Conservation (phyloP, 306 rosid genomes). For the Gastrolobium villosum region DNA sequence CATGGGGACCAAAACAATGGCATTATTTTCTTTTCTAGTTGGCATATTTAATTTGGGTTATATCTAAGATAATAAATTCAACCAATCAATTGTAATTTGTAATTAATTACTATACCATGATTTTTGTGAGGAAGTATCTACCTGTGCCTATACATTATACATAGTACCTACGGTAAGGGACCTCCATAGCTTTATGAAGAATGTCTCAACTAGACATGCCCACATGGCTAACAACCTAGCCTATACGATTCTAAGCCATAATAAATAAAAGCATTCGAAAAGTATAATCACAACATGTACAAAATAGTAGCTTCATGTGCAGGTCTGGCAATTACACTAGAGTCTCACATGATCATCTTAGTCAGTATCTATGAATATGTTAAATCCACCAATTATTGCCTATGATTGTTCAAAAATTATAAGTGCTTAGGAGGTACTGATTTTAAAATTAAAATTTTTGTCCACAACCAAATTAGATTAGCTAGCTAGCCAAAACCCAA, state of each 20-base stretch:
- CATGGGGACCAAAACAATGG: conserved; percentile 11
- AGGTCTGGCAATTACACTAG: conserved; percentile 14
- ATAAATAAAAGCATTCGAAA: conserved; percentile 11
- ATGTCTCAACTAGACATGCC: conserved; percentile 36
- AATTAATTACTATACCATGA: not conserved
- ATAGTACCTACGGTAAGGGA: conserved; percentile 17
- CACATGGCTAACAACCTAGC: conserved; percentile 59
- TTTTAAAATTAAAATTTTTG: conserved; percentile 29
- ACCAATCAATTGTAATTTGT: not conserved
- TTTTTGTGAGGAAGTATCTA: not conserved
- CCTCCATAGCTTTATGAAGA: not conserved
- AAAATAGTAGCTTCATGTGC: conserved; percentile 25
- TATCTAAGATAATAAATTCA: not conserved
- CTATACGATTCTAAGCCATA: conserved; percentile 13
- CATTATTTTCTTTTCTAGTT: not conserved
- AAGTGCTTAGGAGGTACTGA: not conserved
- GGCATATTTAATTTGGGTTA: not conserved
- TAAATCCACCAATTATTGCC: conserved; percentile 41
- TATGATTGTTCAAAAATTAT: conserved; percentile 43
- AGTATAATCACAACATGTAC: conserved; percentile 27
- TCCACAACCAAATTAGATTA: conserved; percentile 33
- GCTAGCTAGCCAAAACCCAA: not conserved
- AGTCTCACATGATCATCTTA: not conserved
- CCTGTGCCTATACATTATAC: not conserved
- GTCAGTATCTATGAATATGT: conserved; percentile 36